Evolutionary conservation across 805 yeast species (phyloP).

Genomic region (Candida peoriensis): DNA sequence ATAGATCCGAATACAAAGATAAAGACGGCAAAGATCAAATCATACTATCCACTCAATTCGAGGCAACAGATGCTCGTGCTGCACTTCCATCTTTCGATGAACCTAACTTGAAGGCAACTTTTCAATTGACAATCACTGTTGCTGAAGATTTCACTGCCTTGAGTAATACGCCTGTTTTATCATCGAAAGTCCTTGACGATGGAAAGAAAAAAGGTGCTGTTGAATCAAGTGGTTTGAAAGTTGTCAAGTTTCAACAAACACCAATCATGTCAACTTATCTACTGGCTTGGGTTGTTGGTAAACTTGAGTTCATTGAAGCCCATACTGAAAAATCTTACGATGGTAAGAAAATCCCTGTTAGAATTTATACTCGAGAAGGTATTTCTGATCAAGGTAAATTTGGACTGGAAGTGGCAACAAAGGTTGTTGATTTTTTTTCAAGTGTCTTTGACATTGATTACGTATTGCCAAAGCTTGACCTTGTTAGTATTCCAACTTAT

Average conservation of each 20-base stretch:
- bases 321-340: slow-evolving; percentile 29
- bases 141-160: slow-evolving; percentile 50
- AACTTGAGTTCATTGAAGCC: slow-evolving; percentile 63
- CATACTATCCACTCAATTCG: slow-evolving; percentile 80
- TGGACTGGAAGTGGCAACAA: slow-evolving; percentile 68
- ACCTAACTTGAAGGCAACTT: slow-evolving; percentile 74
- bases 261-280: slow-evolving; percentile 79
- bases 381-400: slow-evolving; percentile 63
- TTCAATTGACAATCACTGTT: slow-evolving; percentile 57
- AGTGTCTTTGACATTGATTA: slow-evolving; percentile 67
- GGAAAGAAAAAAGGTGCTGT: slow-evolving; percentile 46
- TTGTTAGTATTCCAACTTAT: slow-evolving; percentile 76
- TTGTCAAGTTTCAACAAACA: slow-evolving; percentile 54
- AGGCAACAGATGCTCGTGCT: slow-evolving; percentile 77
- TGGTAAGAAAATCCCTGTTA: slow-evolving; percentile 69
- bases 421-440: slow-evolving; percentile 69
- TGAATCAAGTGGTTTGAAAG: slow-evolving; percentile 21
- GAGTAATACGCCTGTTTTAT: slow-evolving; percentile 59
- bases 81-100: slow-evolving; percentile 86
- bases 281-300: slow-evolving; percentile 79
- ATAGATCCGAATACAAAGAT: slow-evolving; percentile 60
- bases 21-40: slow-evolving; percentile 58
- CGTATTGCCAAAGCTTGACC: slow-evolving; percentile 76
- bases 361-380: slow-evolving; percentile 79
- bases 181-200: slow-evolving; percentile 40